Percentiles rank a stretch among this genome's conserved stretches.
Conservation (phyloP, 202 grass and related monocot species). For the Zizania palustris region DNA sequence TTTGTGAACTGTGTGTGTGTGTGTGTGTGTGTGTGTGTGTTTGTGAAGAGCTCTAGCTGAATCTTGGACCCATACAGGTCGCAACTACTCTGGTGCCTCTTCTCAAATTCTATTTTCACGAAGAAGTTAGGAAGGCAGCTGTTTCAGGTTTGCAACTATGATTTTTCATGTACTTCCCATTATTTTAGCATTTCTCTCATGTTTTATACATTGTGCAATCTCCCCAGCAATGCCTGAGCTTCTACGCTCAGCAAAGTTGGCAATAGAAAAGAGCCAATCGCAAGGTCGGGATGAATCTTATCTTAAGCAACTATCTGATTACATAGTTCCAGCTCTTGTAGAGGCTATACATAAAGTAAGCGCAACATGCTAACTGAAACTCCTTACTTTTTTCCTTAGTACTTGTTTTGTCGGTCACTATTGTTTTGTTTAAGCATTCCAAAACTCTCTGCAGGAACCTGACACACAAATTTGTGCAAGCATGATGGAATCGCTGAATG, state of each 20-base stretch:
- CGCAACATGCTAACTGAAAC: conserved; percentile 27
- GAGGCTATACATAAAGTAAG: conserved; percentile 85
- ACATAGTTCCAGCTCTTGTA: conserved; percentile 80
- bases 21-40: neutral
- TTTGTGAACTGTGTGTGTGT: neutral
- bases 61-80: conserved; percentile 60
- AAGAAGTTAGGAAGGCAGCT: conserved; percentile 86
- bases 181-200: conserved; percentile 16
- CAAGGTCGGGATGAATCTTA: conserved; percentile 69
- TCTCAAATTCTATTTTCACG: conserved; percentile 85
- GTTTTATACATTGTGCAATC: conserved; percentile 31
- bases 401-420: conserved; percentile 33
- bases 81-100: conserved; percentile 83
- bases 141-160: conserved; percentile 58
- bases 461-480: conserved; percentile 70
- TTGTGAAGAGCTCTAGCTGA: conserved; percentile 35
- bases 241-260: conserved; percentile 73
- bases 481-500: conserved; percentile 76
- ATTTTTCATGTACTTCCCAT: conserved; percentile 6
- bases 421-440: conserved; percentile 40
- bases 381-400: conserved; percentile 20
- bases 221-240: conserved; percentile 80
- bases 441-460: conserved; percentile 62
- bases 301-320: conserved; percentile 82
- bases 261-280: conserved; percentile 71